These are phyloP conservation scores for Capsicum baccatum DNA, from an alignment of 257 asterid species.

Conservation along the genomic window DNA sequence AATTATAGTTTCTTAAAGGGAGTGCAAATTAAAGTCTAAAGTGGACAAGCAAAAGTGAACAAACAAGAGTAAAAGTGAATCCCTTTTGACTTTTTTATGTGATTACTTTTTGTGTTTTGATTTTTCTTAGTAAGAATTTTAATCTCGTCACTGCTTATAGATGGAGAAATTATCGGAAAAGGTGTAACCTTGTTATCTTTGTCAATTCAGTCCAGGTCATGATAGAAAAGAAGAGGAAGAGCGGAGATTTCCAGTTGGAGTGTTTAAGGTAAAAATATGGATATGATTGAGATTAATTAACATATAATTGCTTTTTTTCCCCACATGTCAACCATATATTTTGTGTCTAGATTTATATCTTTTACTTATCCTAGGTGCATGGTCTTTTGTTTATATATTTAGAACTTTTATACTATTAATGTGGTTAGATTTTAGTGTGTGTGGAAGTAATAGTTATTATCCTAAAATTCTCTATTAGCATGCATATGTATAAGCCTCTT, in stretches of 20 bases:
- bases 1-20: too few species aligned
- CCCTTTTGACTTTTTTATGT: neutral
- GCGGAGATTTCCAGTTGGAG: neutral
- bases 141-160: neutral
- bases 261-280: neutral
- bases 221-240: neutral
- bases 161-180: neutral
- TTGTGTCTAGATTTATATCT: neutral
- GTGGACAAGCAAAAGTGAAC: too few species aligned
- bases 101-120: neutral
- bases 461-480: neutral
- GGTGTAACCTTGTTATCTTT: neutral
- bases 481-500: neutral
- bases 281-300: neutral
- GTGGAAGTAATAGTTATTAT: neutral
- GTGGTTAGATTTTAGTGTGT: neutral
- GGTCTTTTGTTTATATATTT: neutral
- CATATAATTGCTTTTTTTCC: neutral
- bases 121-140: neutral
- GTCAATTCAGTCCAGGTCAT: neutral
- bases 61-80: neutral
- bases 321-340: neutral
- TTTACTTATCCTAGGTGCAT: neutral
- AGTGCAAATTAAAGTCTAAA: too few species aligned
- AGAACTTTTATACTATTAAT: neutral